Evolutionary conservation across 805 yeast genomes (phyloP).

Genomic region (Candida alai): DNA sequence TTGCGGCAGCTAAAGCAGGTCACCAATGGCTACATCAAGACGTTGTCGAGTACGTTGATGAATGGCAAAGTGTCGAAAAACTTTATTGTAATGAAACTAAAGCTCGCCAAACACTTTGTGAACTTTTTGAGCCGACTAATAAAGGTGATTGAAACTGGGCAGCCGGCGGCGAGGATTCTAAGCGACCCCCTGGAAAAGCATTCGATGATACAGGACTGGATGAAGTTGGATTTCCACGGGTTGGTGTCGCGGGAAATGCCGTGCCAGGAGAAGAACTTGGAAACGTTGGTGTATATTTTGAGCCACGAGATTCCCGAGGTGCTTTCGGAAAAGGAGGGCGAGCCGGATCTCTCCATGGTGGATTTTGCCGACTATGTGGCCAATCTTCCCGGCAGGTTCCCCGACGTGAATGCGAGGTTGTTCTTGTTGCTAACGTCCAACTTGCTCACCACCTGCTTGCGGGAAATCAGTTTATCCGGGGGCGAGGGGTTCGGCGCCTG

Average conservation of each 20-base stretch:
- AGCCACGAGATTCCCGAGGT: conserved; percentile 31
- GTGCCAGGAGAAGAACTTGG: conserved; percentile 35
- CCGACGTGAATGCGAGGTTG: conserved; percentile 50
- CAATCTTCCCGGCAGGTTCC: conserved; percentile 44
- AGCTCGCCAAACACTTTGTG: conserved; percentile 51
- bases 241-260: conserved; percentile 50
- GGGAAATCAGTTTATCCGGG: conserved; percentile 58
- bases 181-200: conserved; percentile 39
- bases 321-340: conserved; percentile 12
- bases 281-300: conserved; percentile 29
- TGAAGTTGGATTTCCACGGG: conserved; percentile 43
- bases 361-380: conserved; percentile 17
- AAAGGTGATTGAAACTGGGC: conserved; percentile 51
- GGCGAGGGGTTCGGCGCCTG: conserved; percentile 64
- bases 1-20: conserved; percentile 52
- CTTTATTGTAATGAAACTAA: conserved; percentile 49
- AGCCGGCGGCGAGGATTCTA: conserved; percentile 45
- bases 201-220: conserved; percentile 60
- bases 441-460: conserved; percentile 52
- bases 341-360: conserved; percentile 6
- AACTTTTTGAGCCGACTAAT: conserved; percentile 51
- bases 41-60: conserved; percentile 34
- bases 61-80: conserved; percentile 44
- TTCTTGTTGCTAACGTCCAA: conserved; percentile 52
- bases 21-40: conserved; percentile 45